Base-by-base conservation (phyloP, 2,329 filamentous ascomycete species). In the Fusarium cyanostomum region DNA sequence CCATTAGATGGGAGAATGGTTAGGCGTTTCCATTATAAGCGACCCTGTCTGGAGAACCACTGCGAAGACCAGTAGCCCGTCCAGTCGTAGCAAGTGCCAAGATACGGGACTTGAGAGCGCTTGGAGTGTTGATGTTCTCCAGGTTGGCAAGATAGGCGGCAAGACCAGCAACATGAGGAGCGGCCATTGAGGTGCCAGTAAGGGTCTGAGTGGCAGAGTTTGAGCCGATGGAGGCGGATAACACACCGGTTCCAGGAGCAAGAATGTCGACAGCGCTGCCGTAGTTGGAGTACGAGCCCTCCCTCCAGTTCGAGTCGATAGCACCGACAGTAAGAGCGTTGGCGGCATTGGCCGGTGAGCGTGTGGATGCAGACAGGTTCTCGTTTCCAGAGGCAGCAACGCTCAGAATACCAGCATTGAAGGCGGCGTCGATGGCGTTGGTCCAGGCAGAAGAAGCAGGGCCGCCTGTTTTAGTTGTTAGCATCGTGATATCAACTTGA, bases 131-230 rank as follows among this genome's bases (percentile, higher is more conserved):
- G 24, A 50, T 38, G 18, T 35, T 27, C 26, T 50, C 46, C 15
- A 41, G 28, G 8, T 33, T 28, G 6, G 35, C 35, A 30, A 50
- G 46, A 7, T 21, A 21, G 21, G 6, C 21, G 21, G 21, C 82
- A 1, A 86, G 66, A 1, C 84, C 84, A n/a, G 80, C 77, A 49
- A 86, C 76, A 56, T 84, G 81, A 3, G 84, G 84, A 8, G 78
- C 73, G 9, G 84, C 80, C 81, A 85, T 85, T 0, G 79, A 84
- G 3, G 84, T 87, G 18, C 84, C 84, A 2, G 75, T 79, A 45
- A 81, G 74, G 2, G 63, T 72, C 24, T 72, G 70, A 27, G 62
- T 75, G 12, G 80, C 78, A 11, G 69, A 57, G 49, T 72, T 75
- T 43, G 71, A 84, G 4, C 42, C 51, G 7, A 52, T 41, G 0